phyloP scores from a whole-genome alignment of 2,329 filamentous ascomycete species.

The Fonsecaea pugnacius region DNA sequence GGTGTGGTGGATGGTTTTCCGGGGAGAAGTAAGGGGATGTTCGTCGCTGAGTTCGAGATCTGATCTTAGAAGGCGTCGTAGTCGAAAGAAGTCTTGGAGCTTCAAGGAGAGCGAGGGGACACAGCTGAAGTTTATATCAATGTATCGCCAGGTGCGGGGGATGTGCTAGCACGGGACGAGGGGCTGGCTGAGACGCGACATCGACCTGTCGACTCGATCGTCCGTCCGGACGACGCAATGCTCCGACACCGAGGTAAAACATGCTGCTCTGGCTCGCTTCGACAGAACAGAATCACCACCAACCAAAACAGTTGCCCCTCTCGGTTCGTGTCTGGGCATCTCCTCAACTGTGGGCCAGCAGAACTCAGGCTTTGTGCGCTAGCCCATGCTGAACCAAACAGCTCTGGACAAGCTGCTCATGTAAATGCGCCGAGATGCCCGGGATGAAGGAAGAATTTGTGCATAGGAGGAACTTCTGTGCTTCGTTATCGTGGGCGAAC shows the following conservation, averaged over 20 bases:
- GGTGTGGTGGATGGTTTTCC: no score
- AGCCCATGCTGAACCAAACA: neutral
- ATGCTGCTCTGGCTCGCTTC: neutral
- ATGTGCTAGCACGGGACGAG: neutral
- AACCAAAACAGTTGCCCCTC: neutral
- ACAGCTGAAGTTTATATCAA: conserved; percentile 12
- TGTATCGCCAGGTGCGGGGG: conserved; percentile 6
- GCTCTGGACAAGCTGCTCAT: neutral
- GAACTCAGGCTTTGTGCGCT: neutral
- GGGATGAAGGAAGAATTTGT: neutral
- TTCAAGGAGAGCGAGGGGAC: neutral
- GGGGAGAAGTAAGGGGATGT: neutral
- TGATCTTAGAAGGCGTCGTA: neutral
- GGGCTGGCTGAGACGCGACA: neutral
- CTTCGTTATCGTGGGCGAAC: neutral
- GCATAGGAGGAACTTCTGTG: neutral
- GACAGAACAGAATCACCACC: neutral
- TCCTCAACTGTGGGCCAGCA: neutral
- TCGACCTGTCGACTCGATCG: neutral
- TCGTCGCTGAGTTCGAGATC: neutral
- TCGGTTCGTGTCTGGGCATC: neutral
- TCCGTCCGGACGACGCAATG: neutral
- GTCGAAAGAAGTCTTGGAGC: neutral
- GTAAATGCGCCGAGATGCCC: neutral
- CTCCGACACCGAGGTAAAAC: neutral